Percentiles rank a stretch among this genome's conserved stretches.
Evolutionary conservation across 176 grass and related monocot genomes (phyloP).

Genomic region (Oryza officinalis): DNA sequence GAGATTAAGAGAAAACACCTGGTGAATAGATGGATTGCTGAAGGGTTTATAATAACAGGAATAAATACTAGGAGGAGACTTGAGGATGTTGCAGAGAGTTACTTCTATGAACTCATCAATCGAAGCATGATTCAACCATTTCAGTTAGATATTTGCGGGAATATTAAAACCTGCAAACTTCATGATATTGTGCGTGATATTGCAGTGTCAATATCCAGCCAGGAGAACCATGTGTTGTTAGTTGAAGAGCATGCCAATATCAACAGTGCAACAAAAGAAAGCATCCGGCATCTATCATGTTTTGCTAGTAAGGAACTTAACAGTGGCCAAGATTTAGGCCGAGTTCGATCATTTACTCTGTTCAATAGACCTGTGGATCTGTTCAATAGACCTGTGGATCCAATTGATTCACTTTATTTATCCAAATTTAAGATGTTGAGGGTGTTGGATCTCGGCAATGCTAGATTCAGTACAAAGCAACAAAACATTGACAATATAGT

Average conservation of each 20-base stretch:
- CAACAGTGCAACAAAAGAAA: background rate
- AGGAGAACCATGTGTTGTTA: background rate
- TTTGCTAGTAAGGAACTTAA: background rate
- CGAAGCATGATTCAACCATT: constrained; percentile 22
- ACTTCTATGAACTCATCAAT: constrained; percentile 25
- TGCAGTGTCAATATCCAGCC: background rate
- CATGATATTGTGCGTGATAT: constrained; percentile 38
- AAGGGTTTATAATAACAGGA: constrained; percentile 1
- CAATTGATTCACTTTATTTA: background rate
- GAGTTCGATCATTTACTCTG: constrained; percentile 5
- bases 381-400: no score
- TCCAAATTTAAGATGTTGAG: constrained; percentile 18
- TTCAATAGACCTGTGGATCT: background rate
- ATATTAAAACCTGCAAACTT: background rate
- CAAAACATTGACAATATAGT: background rate
- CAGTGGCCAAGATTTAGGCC: background rate
- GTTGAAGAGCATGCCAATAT: background rate
- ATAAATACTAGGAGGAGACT: background rate
- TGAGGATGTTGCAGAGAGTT: background rate
- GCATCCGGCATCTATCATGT: background rate
- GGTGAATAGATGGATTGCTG: constrained; percentile 22
- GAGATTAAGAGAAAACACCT: background rate
- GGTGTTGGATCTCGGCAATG: background rate
- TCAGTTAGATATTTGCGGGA: background rate
- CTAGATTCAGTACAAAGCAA: rapidly evolving